A percentile compares a stretch with the other conserved stretches of the same genome.
phyloP scores from a whole-genome alignment of 148 eudicot species.

The Persicaria maculosa region DNA sequence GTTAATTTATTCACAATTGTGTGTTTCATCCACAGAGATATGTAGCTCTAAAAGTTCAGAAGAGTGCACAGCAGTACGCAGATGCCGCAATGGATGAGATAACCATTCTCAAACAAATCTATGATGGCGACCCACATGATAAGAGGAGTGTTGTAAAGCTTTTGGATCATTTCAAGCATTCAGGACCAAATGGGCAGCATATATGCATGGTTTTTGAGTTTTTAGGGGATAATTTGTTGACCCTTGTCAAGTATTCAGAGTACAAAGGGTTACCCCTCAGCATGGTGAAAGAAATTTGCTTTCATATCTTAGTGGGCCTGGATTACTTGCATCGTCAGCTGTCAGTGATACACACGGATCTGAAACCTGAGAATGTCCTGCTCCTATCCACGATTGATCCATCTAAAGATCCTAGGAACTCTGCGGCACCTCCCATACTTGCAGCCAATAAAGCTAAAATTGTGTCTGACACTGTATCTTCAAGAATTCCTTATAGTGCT shows the following conservation, averaged over 20 bases:
- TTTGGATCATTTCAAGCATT: constrained; percentile 91
- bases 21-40: constrained; percentile 36
- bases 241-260: constrained; percentile 80
- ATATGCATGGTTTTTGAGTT: constrained; percentile 98
- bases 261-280: constrained; percentile 74
- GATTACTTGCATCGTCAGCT: constrained; percentile 87
- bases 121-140: constrained; percentile 75
- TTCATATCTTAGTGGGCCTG: constrained; percentile 62
- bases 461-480: constrained; percentile 28
- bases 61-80: constrained; percentile 90
- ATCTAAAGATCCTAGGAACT: constrained; percentile 58
- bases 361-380: constrained; percentile 86
- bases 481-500: constrained; percentile 37
- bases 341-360: constrained; percentile 88
- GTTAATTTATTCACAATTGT: not conserved
- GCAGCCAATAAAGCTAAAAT: constrained; percentile 46
- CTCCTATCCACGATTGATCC: constrained; percentile 77
- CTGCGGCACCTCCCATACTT: constrained; percentile 53
- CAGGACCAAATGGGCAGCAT: constrained; percentile 92
- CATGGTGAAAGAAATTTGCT: constrained; percentile 85
- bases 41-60: constrained; percentile 89
- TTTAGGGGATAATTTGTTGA: constrained; percentile 87
- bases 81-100: constrained; percentile 98
- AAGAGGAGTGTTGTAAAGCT: constrained; percentile 91
- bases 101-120: constrained; percentile 76